Base-by-base conservation (phyloP, 768 basidiomycete species). In the Kwoniella dejecticola region DNA sequence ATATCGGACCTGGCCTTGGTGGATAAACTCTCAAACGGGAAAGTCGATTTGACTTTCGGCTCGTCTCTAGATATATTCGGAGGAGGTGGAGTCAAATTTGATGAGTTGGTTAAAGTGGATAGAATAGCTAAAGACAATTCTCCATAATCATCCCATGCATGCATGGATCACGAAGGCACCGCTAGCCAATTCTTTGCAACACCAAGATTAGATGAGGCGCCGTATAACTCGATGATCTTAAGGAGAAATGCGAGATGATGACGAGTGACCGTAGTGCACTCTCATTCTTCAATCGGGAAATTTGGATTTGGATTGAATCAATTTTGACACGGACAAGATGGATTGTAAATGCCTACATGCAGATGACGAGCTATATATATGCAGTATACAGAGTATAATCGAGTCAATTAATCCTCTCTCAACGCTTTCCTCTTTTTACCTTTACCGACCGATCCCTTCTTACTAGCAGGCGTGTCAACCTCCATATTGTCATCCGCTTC, bases 11-110 rank as follows among this genome's bases (percentile, higher is more conserved):
- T 98, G 27, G 84, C 84, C 38, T 83, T 89, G 3, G 94, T 99
- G 4, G 83, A 95, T 68, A 77, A 79, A 4, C 83, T 98, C 3
- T 95, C 92, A 3, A 77, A 77, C 17, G 96, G 96, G 17, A 87
- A 84, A 49, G 91, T 98, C 15, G 90, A 91, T 75, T 78, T 94
- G 67, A 94, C 91, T 7, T 94, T 84, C 69, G 91, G 91, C 66
- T 90, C 89, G 88, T 88, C 82, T 0, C 68, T 83, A 29, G 83
- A 83, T 60, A 82, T 83, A 29, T 83, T 83, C 60, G 83, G 83
- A 1, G 82, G 82, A 0, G 76, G 44, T 7, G 76, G 76, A 19
- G 82, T 83, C 45, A 74, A 67, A 47, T 82, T 83, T 57, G 78
- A 78, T 17, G 81, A 82, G 48, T 70, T 83, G 4, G 81, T 82